phyloP scores from a whole-genome alignment of 2,329 filamentous ascomycete genomes.

The Dothideomycetes sp. region DNA sequence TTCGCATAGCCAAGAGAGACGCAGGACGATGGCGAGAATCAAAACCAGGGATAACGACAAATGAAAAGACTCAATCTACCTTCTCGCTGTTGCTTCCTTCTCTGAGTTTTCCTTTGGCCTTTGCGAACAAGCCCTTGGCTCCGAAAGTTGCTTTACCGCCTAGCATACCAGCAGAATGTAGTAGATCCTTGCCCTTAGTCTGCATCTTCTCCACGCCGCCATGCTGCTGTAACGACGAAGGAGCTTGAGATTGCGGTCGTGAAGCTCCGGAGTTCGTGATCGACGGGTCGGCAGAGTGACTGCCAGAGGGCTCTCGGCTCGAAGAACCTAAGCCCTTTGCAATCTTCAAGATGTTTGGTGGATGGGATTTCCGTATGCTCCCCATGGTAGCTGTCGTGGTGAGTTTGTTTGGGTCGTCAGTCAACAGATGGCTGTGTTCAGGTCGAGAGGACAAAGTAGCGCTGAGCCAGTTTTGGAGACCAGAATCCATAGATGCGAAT shows the following conservation, averaged over 20 bases:
- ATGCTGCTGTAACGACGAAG: background rate
- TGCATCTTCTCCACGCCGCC: constrained; percentile 44
- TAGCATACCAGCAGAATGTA: constrained; percentile 69
- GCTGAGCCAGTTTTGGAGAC: constrained; percentile 55
- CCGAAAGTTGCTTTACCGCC: constrained; percentile 65
- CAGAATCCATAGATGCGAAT: constrained; percentile 64
- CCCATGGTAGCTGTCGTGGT: constrained; percentile 1
- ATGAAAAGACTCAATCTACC: constrained; percentile 64
- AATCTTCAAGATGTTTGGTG: constrained; percentile 21
- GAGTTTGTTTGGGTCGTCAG: constrained; percentile 11
- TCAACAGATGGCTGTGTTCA: constrained; percentile 38
- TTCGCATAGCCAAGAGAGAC: constrained; percentile 1
- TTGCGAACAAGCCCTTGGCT: constrained; percentile 83
- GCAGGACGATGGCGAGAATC: constrained; percentile 13
- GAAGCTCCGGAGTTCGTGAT: background rate
- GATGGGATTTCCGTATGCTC: constrained; percentile 17
- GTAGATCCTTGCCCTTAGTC: constrained; percentile 77
- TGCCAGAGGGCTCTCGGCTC: constrained; percentile 8
- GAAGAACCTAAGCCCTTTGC: constrained; percentile 14
- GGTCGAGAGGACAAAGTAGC: constrained; percentile 42
- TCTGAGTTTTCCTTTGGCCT: constrained; percentile 75
- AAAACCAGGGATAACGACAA: constrained; percentile 19
- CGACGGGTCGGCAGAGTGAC: constrained; percentile 2
- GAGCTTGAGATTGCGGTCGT: background rate
- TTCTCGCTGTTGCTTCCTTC: constrained; percentile 60